Evolutionary conservation across 257 asterid genomes (phyloP), one percentile per base, ranked within the genome.

Genomic region (Forsythia viridissima): DNA sequence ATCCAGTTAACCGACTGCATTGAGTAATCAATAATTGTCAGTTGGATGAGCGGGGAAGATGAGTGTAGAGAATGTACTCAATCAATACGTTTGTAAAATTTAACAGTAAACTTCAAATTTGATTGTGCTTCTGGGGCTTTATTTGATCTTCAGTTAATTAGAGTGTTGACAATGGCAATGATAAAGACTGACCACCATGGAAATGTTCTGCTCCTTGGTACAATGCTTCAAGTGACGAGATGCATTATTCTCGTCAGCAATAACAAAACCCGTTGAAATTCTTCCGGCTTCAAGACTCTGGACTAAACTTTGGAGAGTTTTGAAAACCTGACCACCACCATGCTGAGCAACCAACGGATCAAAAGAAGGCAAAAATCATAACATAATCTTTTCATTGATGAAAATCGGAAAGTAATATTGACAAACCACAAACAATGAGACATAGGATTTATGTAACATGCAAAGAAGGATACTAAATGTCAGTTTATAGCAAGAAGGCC

Each of bases 201-300:
- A 84, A 84, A 91, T 88, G 78, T 86, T 88, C 82, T 84, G 80
- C 88, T 93, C 97, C 74, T 75, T 78, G 69, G 96, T 92, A 68
- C 93, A 93, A 38, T 93, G 94, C 86, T 87, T 90, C 85, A 93
- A 78, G 88, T 93, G 98, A 80, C 97, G 92, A 73, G 93, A 91
- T 72, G 85, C 86, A 76, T 83, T 78, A 66, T 76, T 84, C 55
- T 85, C 91, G 73, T 86, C 93, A 73, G 84, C 74, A 85, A 93
- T 87, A 81, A 93, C 76, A 71, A 87, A 80, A 48, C 91, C 98
- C 57, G 40, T 67, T 16, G 87, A 86, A 82, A 91, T 81, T 82
- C 70, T 86, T 77, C 89, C 89, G 77, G 88, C 78, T 77, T 90
- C 94, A 73, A 86, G 87, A 83, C 82, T 77, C 84, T 91, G 91